Evolutionary conservation across 2,329 filamentous ascomycete genomes (phyloP).

Genomic region (Colletotrichum karsti): DNA sequence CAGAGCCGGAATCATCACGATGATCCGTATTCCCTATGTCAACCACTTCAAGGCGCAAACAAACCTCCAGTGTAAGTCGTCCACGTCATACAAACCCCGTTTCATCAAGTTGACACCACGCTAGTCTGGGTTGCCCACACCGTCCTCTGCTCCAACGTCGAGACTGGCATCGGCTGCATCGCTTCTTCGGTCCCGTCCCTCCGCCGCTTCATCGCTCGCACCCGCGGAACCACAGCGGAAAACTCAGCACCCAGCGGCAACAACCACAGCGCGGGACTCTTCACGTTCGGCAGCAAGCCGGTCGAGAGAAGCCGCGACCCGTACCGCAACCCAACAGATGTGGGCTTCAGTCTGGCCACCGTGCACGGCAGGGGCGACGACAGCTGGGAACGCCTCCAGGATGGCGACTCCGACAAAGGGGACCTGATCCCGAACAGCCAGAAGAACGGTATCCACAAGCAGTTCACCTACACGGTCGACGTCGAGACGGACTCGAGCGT

Average conservation of each 20-base stretch:
- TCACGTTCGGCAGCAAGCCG: constrained; percentile 27
- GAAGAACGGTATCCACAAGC: constrained; percentile 20
- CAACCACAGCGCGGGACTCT: constrained; percentile 6
- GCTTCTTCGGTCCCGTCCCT: constrained; percentile 32
- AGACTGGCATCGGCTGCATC: constrained; percentile 33
- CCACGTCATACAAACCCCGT: too few species aligned
- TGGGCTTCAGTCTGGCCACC: constrained; percentile 24
- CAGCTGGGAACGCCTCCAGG: constrained; percentile 27
- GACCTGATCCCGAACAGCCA: constrained; percentile 10
- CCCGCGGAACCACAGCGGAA: constrained; percentile 19
- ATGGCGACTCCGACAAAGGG: constrained; percentile 29
- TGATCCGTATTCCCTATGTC: constrained; percentile 33
- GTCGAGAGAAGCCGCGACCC: constrained; percentile 17
- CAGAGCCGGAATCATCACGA: constrained; percentile 33
- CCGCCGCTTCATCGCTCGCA: constrained; percentile 26
- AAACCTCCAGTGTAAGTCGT: constrained; percentile 23
- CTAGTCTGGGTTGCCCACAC: constrained; percentile 30
- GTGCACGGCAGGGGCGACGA: constrained; percentile 25
- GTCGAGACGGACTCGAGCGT: constrained; percentile 4
- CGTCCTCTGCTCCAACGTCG: constrained; percentile 33
- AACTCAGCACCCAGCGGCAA: constrained; percentile 6
- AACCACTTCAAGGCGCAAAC: constrained; percentile 29
- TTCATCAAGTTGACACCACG: background rate
- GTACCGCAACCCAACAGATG: constrained; percentile 26
- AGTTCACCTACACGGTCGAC: constrained; percentile 27